These are phyloP conservation scores for Suillus bovinus DNA, from an alignment of 768 basidiomycete genomes.

Conservation along the genomic window DNA sequence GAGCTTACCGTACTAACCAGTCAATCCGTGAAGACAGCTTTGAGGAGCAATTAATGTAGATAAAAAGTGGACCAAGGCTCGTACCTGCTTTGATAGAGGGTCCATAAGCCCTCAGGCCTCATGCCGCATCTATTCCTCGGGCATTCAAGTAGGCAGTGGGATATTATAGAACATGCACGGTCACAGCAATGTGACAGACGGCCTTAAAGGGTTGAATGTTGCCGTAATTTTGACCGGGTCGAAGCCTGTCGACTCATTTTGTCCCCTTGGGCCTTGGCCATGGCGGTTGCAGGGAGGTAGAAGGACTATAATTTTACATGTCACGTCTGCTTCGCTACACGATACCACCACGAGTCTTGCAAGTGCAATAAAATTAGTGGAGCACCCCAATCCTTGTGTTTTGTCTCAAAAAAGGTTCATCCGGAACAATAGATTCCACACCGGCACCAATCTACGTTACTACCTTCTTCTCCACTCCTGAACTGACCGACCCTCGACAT, in stretches of 20 bases:
- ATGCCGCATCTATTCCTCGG: not conserved
- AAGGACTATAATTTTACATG: not conserved
- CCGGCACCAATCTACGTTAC: conserved; percentile 1
- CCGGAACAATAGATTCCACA: conserved; percentile 15
- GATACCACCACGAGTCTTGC: not conserved
- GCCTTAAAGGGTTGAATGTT: too few species aligned
- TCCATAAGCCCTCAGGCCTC: not conserved
- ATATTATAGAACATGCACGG: not conserved
- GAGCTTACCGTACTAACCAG: not conserved
- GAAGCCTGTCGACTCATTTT: too few species aligned
- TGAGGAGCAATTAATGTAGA: not conserved
- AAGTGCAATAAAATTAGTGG: not conserved
- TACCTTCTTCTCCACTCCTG: not conserved
- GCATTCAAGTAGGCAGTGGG: not conserved
- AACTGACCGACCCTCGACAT: conserved; percentile 17
- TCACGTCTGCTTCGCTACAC: not conserved
- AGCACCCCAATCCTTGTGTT: not conserved
- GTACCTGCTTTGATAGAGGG: not conserved
- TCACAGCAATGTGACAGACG: too few species aligned
- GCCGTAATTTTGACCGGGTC: too few species aligned
- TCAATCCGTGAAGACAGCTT: not conserved
- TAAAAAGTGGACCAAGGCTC: not conserved
- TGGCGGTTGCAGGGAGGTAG: not conserved
- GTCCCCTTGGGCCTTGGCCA: too few species aligned
- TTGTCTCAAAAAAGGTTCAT: conserved; percentile 4